Evolutionary conservation across 768 basidiomycete species (phyloP), one percentile per base, ranked within the genome.

Genomic region (Podaxis pistillaris): DNA sequence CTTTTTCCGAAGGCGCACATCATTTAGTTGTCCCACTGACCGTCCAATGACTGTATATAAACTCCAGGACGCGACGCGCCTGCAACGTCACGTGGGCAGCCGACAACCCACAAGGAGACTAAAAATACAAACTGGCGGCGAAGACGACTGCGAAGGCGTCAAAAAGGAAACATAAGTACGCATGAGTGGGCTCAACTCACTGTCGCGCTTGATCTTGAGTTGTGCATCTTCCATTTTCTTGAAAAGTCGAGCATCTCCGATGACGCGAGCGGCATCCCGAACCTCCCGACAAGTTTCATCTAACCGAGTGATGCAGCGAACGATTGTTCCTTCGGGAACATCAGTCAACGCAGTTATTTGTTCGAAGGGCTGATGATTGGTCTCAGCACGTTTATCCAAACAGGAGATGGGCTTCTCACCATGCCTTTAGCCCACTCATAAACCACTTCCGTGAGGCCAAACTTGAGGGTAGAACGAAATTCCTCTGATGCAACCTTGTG

Each of bases 371-470:
- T 99, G 65, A 60, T 47, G 26, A 40, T 54, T 4, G 17, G 13
- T 13, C 24, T 36, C 2, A 38, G 52, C 19, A 9, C 0, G 12
- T 3, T 26, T n/a, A 52, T 40, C 19, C 19, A 22, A 50, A 46
- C 24, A 26, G 30, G 9, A 40, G 17, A 22, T 13, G 2, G 56
- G 65, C 30, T 8, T 24, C 86, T 68, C 68, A 96, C 96, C 96
- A 96, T 98, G 58, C 97, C 97, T 73, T 91, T 94, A 0, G 97
- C 96, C 97, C 97, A 99, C 74, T 98, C 97, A 71, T 98, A 98
- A 6, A 98, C 97, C 1, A 96, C 97, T 71, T 99, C 96, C 8
- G 93, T 86, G 24, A 99, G 78, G 6, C 97, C 97, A 64, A 91
- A 90, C 73, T 97, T 98, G 68, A 96, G 85, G 62, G 79, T 86